A percentile compares a stretch with the other conserved stretches of the same genome.
phyloP scores from a whole-genome alignment of 495 filamentous ascomycete species.

The Tuber indicum region DNA sequence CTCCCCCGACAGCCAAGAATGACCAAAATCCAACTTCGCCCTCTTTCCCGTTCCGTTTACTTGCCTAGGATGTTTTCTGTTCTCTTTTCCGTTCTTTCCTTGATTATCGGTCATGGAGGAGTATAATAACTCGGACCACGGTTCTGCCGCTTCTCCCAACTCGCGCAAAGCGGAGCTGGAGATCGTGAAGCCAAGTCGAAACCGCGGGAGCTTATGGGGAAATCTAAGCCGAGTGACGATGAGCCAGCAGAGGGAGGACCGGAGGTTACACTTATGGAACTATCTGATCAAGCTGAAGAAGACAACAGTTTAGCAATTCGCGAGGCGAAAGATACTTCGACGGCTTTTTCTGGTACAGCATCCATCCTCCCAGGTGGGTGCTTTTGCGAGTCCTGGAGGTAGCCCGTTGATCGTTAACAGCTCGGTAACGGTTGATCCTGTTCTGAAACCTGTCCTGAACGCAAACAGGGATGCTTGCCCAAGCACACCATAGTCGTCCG shows the following conservation, averaged over 20 bases:
- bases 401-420: slow-evolving; percentile 29
- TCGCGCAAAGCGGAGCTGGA: slow-evolving; percentile 35
- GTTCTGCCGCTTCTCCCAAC: slow-evolving; percentile 33
- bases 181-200: slow-evolving; percentile 22
- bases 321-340: slow-evolving; percentile 34
- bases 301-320: slow-evolving; percentile 37
- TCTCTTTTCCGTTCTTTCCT: slow-evolving; percentile 9
- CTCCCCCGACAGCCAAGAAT: background rate
- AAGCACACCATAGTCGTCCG: slow-evolving; percentile 35
- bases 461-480: slow-evolving; percentile 19
- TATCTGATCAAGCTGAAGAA: slow-evolving; percentile 34
- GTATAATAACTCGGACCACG: slow-evolving; percentile 29
- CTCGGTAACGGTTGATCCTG: slow-evolving; percentile 26
- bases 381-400: slow-evolving; percentile 33
- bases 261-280: slow-evolving; percentile 24
- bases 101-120: slow-evolving; percentile 31
- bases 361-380: slow-evolving; percentile 33
- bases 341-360: slow-evolving; percentile 20
- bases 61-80: slow-evolving; percentile 10
- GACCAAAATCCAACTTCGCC: background rate
- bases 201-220: slow-evolving; percentile 11
- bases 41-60: no score
- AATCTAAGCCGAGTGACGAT: slow-evolving; percentile 12
- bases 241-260: slow-evolving; percentile 10
- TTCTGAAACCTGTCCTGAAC: slow-evolving; percentile 27